Evolutionary conservation across 1,139 yeast genomes (phyloP).

Genomic region (Candida sp.): DNA sequence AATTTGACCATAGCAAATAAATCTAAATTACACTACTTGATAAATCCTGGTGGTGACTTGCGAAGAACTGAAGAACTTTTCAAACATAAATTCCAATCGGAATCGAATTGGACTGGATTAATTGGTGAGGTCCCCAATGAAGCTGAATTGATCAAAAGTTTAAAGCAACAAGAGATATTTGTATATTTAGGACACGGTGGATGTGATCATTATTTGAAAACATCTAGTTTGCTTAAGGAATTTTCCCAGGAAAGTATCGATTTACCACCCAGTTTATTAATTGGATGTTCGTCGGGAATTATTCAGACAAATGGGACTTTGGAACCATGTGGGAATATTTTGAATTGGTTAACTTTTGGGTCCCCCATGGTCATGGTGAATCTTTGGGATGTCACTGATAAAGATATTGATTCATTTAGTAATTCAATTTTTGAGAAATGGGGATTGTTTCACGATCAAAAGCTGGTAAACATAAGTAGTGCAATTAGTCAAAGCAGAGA

Average conservation of each 20-base stretch:
- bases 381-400: constrained; percentile 97
- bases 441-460: constrained; percentile 43
- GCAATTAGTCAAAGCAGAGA: constrained; percentile 39
- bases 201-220: constrained; percentile 75
- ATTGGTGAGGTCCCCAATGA: constrained; percentile 59
- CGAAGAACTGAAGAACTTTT: constrained; percentile 64
- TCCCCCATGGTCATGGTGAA: constrained; percentile 82
- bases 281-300: constrained; percentile 91
- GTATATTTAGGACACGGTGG: constrained; percentile 95
- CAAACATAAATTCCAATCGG: constrained; percentile 35
- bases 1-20: constrained; percentile 7
- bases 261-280: constrained; percentile 70
- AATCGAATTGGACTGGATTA: constrained; percentile 51
- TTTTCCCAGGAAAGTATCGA: constrained; percentile 12
- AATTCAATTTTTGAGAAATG: constrained; percentile 54
- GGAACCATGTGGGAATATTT: constrained; percentile 75
- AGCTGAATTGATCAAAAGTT: constrained; percentile 28
- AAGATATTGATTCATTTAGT: constrained; percentile 84
- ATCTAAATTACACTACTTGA: constrained; percentile 46
- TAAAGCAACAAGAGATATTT: constrained; percentile 49
- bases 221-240: constrained; percentile 22
- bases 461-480: constrained; percentile 28
- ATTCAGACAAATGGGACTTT: constrained; percentile 56
- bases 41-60: constrained; percentile 84
- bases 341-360: constrained; percentile 75